These are phyloP conservation scores for Gentiana straminea DNA, from an alignment of 257 asterid genomes.

Conservation along the genomic window DNA sequence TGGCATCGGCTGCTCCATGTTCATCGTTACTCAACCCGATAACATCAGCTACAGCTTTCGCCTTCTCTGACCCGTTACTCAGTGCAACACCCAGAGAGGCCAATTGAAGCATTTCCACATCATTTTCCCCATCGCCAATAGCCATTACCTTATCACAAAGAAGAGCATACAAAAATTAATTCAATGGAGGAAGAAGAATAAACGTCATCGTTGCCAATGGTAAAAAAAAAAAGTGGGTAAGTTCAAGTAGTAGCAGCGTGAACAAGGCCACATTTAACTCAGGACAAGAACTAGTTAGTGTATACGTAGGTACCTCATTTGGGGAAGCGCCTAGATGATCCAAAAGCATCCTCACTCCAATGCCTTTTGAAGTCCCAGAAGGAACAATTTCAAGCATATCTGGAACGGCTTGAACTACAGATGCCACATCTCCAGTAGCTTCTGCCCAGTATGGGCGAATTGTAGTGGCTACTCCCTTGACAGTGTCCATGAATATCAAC, in stretches of 20 bases:
- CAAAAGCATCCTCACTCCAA: constrained; percentile 73
- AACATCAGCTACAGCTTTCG: constrained; percentile 79
- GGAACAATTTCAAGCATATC: constrained; percentile 98
- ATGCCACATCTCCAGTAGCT: constrained; percentile 63
- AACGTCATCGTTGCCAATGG: too few relatives aligned
- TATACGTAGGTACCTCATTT: constrained; percentile 50
- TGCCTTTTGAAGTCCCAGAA: constrained; percentile 82
- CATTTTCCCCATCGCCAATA: constrained; percentile 97
- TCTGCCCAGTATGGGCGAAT: constrained; percentile 88
- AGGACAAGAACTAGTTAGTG: not conserved
- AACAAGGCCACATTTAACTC: too few relatives aligned
- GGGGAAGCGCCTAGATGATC: constrained; percentile 82
- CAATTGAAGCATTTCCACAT: constrained; percentile 90
- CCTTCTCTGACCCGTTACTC: constrained; percentile 83
- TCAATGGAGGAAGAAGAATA: not conserved
- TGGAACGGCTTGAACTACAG: constrained; percentile 88
- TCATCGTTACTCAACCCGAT: constrained; percentile 86
- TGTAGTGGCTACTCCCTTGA: constrained; percentile 62
- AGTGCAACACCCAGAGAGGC: constrained; percentile 88
- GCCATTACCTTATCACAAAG: constrained; percentile 64
- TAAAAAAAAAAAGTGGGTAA: too few relatives aligned
- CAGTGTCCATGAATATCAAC: constrained; percentile 72
- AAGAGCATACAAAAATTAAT: not conserved
- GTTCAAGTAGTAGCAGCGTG: too few relatives aligned
- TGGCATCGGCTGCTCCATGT: constrained; percentile 97